Percentiles rank a stretch among this genome's conserved stretches.
phyloP scores from a whole-genome alignment of 208 protist genomes.

The Trypanosoma mega region DNA sequence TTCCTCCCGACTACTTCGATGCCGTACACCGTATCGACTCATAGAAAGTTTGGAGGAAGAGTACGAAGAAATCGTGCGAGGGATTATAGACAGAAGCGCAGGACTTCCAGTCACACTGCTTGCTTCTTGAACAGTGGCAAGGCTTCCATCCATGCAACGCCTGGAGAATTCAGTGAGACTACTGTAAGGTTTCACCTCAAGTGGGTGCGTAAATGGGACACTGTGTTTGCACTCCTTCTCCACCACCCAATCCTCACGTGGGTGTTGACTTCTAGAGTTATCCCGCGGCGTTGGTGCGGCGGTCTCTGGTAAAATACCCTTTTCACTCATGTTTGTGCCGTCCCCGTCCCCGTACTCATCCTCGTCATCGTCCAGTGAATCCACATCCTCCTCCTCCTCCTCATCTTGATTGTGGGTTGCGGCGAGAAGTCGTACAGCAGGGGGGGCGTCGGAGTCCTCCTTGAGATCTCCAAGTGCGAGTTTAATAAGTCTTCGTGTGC shows the following conservation, averaged over 20 bases:
- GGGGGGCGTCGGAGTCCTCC: slow-evolving; percentile 21
- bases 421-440: slow-evolving; percentile 9
- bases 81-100: neutral
- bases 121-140: neutral
- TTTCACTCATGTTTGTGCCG: neutral
- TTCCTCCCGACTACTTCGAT: neutral
- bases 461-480: slow-evolving; percentile 2
- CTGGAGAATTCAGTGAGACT: neutral
- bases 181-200: neutral
- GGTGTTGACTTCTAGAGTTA: neutral
- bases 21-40: neutral
- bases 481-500: neutral
- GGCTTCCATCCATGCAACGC: neutral
- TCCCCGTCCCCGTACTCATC: neutral
- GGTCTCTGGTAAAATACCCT: neutral
- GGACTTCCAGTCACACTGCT: neutral
- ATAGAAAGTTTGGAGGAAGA: slow-evolving; percentile 1
- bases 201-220: neutral
- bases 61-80: neutral
- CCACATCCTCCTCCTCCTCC: too few relatives aligned
- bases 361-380: slow-evolving; percentile 4
- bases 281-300: too few relatives aligned
- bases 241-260: neutral
- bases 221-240: neutral
- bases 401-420: neutral